Evolutionary conservation across 352 stramenopile species (phyloP).

Genomic region (Ophiocytium majus): DNA sequence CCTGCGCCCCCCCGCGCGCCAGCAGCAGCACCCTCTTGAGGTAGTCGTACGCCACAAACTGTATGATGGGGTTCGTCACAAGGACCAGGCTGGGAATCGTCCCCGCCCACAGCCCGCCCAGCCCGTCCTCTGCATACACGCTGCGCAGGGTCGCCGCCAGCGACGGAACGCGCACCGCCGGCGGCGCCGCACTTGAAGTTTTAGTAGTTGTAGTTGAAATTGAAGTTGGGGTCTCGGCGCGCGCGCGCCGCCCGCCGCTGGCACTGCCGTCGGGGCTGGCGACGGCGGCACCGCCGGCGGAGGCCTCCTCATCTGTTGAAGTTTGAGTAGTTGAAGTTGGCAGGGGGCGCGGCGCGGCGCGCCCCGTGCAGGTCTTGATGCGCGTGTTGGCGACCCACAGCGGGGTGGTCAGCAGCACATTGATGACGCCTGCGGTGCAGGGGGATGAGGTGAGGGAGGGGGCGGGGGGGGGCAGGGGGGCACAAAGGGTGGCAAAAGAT

Average conservation of each 20-base stretch:
- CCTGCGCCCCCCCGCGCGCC: background rate
- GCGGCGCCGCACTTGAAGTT: background rate
- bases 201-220: background rate
- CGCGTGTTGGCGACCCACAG: conserved; percentile 89
- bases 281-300: too few relatives aligned
- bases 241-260: too few relatives aligned
- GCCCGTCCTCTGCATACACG: conserved; percentile 65
- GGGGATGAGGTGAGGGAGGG: background rate
- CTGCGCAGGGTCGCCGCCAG: conserved; percentile 25
- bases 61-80: conserved; percentile 89
- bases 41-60: conserved; percentile 89
- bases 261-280: too few relatives aligned
- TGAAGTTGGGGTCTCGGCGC: background rate
- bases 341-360: background rate
- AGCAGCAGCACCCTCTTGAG: conserved; percentile 67
- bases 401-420: conserved; percentile 76
- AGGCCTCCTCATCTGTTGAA: conserved; percentile 21
- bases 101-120: conserved; percentile 82
- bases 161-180: conserved; percentile 45
- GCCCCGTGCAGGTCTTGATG: conserved; percentile 66
- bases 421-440: conserved; percentile 75
- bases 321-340: background rate
- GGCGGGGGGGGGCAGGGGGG: too few relatives aligned
- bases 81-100: conserved; percentile 82
- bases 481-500: too few relatives aligned